phyloP scores from a whole-genome alignment of 306 rosid genomes.

The Betula pendula region DNA sequence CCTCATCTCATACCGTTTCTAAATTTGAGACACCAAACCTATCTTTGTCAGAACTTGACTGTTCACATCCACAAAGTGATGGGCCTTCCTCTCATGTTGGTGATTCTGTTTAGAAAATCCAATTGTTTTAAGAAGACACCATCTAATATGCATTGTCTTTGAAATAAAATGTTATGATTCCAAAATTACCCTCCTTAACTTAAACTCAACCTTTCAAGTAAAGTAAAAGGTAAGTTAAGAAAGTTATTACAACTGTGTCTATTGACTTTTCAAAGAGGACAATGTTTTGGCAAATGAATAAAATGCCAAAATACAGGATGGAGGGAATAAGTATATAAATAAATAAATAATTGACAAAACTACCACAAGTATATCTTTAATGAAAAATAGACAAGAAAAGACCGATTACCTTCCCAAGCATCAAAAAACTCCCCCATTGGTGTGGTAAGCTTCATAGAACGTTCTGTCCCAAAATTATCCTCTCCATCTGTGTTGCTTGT shows the following conservation, averaged over 20 bases:
- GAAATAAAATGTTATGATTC: not conserved
- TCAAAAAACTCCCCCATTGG: conserved; percentile 72
- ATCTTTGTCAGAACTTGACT: not conserved
- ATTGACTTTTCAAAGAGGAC: not conserved
- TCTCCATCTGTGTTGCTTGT: conserved; percentile 78
- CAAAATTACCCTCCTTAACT: not conserved
- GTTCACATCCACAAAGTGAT: not conserved
- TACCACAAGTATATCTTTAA: too few relatives aligned
- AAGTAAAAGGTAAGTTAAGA: not conserved
- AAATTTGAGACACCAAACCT: not conserved
- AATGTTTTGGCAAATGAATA: not conserved
- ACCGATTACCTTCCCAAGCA: conserved; percentile 82
- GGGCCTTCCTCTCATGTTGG: not conserved
- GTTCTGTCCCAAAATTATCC: conserved; percentile 56
- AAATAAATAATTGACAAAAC: too few relatives aligned
- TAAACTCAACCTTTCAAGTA: not conserved
- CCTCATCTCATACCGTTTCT: not conserved
- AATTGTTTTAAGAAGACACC: not conserved
- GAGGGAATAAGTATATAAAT: not conserved
- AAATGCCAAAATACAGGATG: not conserved
- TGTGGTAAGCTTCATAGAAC: conserved; percentile 38
- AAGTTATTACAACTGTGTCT: not conserved
- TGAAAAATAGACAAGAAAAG: conserved; percentile 11
- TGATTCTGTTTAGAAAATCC: not conserved
- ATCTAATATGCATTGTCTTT: not conserved